A percentile compares a stretch with the other conserved stretches of the same genome.
These are phyloP conservation scores for Cercospora zeina DNA, from an alignment of 2,329 filamentous ascomycete genomes.

Conservation along the genomic window DNA sequence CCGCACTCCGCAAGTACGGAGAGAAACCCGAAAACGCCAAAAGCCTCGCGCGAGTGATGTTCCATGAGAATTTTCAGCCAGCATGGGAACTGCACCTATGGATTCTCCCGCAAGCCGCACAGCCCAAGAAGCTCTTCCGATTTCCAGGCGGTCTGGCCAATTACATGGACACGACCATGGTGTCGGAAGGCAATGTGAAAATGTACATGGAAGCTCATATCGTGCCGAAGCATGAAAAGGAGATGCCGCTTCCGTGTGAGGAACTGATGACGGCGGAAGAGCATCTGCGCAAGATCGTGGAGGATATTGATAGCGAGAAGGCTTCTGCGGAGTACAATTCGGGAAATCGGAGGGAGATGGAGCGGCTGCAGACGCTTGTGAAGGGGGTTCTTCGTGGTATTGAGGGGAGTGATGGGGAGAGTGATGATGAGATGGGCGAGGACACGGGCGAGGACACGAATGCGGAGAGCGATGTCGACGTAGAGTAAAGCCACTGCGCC, in stretches of 20 bases:
- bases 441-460: no score
- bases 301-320: not conserved
- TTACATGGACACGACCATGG: not conserved
- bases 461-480: no score
- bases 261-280: not conserved
- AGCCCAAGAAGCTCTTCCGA: not conserved
- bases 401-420: no score
- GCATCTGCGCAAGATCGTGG: not conserved
- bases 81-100: constrained; percentile 1
- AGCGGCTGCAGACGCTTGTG: no score
- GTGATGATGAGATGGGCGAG: no score
- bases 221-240: constrained; percentile 1
- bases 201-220: constrained; percentile 19
- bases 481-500: no score
- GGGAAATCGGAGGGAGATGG: no score
- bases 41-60: not conserved
- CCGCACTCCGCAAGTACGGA: not conserved
- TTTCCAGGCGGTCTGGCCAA: constrained; percentile 4
- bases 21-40: not conserved
- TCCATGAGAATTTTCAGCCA: not conserved
- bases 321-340: no score
- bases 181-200: not conserved
- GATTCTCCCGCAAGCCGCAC: constrained; percentile 10
- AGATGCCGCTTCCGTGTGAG: not conserved
- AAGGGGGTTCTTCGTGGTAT: no score